Conservation (phyloP, 805 yeast genomes). For the Komagataella pastoris region DNA sequence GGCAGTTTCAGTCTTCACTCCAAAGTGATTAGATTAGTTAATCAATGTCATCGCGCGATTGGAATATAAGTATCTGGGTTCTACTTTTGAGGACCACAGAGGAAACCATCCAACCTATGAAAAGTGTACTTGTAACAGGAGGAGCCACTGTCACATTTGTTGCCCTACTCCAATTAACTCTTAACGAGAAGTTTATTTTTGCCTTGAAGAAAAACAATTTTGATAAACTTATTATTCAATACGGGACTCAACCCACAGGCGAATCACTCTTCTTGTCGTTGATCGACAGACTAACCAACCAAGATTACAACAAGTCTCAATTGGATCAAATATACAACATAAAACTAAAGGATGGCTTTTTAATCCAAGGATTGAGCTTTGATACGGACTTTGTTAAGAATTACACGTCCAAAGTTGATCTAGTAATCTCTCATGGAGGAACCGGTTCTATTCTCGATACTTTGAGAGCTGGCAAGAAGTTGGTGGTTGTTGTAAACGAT, state of each 20-base stretch:
- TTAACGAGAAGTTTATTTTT: slow-evolving; percentile 20
- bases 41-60: not conserved
- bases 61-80: not conserved
- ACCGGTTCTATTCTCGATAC: slow-evolving; percentile 88
- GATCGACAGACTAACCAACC: not conserved
- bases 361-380: slow-evolving; percentile 33
- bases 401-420: slow-evolving; percentile 30
- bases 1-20: not conserved
- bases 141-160: slow-evolving; percentile 88
- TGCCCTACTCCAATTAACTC: slow-evolving; percentile 32
- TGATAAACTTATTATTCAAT: slow-evolving; percentile 37
- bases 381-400: slow-evolving; percentile 23
- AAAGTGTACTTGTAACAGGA: slow-evolving; percentile 45
- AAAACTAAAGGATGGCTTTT: slow-evolving; percentile 5
- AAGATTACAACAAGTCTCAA: not conserved
- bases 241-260: slow-evolving; percentile 25
- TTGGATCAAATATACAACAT: not conserved
- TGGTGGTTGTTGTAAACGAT: slow-evolving; percentile 62
- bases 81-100: too few relatives aligned
- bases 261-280: not conserved
- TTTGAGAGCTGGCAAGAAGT: slow-evolving; percentile 36
- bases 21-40: too few relatives aligned
- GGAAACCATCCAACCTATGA: not conserved
- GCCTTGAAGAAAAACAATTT: slow-evolving; percentile 23
- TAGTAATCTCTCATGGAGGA: slow-evolving; percentile 81